Evolutionary conservation across 1,284 basidiomycete genomes (phyloP), one percentile per base, ranked within the genome.

Genomic region (Mycosarcoma maydis): DNA sequence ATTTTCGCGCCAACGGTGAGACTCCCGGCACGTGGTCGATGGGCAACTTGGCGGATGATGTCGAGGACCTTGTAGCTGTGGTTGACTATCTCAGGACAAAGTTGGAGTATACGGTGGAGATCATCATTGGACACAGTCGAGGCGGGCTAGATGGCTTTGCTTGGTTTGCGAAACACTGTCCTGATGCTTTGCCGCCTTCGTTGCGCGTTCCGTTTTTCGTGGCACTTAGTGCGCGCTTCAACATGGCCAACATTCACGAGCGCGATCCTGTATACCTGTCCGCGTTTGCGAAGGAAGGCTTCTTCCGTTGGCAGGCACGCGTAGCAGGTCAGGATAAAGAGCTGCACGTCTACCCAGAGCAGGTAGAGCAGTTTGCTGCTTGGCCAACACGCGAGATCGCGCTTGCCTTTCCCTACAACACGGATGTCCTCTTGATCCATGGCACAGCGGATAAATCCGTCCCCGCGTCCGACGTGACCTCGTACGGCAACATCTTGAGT

Each of bases 1-100:
- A 92, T 77, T 92, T 92, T 82, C 86, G 90, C 11, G 62, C 54
- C 26, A 70, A 70, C 36, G 57, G 42, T 3, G 71, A 69, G 30
- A 65, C 67, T 1, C 67, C 67, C 6, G 67, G 67, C 9, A 47
- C 45, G 3, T 70, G 67, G 67, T 56, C 47, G 0, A 70, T 70
- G 57, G 52, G 61, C 7, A 54, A 51, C 33, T 39, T 70, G 16
- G 50, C 54, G 6, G 55, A 72, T 13, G 72, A 74, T 43, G 43
- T 74, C 2, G 58, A 72, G 20, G 72, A 74, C 19, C 44, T 74
- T 4, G 46, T 58, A 0, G 51, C 60, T 3, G 64, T 68, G 0
- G 41, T 74, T 17, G 45, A 56, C 32, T 65, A 61, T 24, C 43
- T 74, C 4, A 42, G 64, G 4, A 53, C 52, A 23, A 56, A 45